phyloP scores from a whole-genome alignment of 768 basidiomycete species.

The Asterophora lycoperdoides region DNA sequence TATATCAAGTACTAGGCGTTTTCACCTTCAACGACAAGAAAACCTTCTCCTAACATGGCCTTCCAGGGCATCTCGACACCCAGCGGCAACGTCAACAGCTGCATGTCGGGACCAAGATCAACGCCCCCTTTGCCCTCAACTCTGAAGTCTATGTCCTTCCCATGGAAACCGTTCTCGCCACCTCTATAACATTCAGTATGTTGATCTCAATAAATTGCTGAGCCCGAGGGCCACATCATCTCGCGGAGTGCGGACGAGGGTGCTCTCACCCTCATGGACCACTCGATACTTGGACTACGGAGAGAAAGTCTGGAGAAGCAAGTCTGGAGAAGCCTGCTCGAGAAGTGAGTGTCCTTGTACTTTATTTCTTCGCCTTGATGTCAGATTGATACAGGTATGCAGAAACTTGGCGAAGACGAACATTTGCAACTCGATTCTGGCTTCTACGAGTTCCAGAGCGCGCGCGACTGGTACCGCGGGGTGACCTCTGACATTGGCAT shows the following conservation, averaged over 20 bases:
- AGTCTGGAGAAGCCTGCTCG: slow-evolving; percentile 86
- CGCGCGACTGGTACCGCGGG: slow-evolving; percentile 95
- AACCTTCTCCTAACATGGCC: slow-evolving; percentile 96
- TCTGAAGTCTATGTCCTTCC: slow-evolving; percentile 92
- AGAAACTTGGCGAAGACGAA: slow-evolving; percentile 85
- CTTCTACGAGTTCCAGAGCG: slow-evolving; percentile 91
- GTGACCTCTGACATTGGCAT: slow-evolving; percentile 86
- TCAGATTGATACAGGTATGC: slow-evolving; percentile 9
- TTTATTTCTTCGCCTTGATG: background rate
- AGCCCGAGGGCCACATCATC: slow-evolving; percentile 88
- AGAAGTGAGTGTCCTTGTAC: slow-evolving; percentile 51
- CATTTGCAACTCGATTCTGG: slow-evolving; percentile 87
- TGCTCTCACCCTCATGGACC: slow-evolving; percentile 96
- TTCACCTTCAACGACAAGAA: slow-evolving; percentile 85
- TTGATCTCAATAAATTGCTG: slow-evolving; percentile 34
- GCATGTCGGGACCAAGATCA: slow-evolving; percentile 85
- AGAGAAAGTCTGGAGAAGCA: too few relatives aligned
- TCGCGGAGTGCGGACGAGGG: slow-evolving; percentile 93
- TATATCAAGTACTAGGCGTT: slow-evolving; percentile 94
- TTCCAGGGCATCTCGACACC: slow-evolving; percentile 82
- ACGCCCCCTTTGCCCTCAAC: slow-evolving; percentile 78
- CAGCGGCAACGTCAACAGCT: slow-evolving; percentile 73
- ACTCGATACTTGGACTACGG: slow-evolving; percentile 99
- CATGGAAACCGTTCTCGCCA: slow-evolving; percentile 96
- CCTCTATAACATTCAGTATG: slow-evolving; percentile 20